phyloP scores from a whole-genome alignment of 805 yeast genomes.

The Phaffomyces antillensis region DNA sequence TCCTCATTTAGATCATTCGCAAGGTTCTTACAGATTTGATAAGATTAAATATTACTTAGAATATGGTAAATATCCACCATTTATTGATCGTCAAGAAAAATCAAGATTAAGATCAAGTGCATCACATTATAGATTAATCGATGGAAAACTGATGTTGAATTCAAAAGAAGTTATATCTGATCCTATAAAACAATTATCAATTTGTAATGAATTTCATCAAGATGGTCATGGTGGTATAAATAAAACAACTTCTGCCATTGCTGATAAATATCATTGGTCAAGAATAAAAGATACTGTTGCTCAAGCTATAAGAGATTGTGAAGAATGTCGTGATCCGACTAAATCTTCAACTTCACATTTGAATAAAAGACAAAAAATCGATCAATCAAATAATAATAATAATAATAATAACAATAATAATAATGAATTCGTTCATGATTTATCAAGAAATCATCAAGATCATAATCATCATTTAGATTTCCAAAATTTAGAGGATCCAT shows the following conservation, averaged over 20 bases:
- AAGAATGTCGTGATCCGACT: conserved; percentile 44
- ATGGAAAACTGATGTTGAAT: conserved; percentile 69
- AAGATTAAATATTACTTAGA: conserved; percentile 70
- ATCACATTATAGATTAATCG: conserved; percentile 62
- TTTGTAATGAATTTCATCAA: conserved; percentile 65
- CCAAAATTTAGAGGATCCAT: conserved; percentile 19
- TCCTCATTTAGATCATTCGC: conserved; percentile 19
- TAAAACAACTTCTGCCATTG: conserved; percentile 69
- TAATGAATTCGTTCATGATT: conserved; percentile 11
- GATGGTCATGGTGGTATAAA: conserved; percentile 81
- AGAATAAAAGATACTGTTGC: conserved; percentile 84
- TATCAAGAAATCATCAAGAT: conserved; percentile 10
- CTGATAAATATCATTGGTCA: conserved; percentile 86
- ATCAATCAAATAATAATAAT: neutral
- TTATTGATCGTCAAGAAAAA: conserved; percentile 76
- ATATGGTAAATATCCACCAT: conserved; percentile 81
- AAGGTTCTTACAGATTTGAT: conserved; percentile 58
- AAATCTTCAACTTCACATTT: conserved; percentile 5
- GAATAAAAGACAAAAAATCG: conserved; percentile 1
- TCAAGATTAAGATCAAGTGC: conserved; percentile 79
- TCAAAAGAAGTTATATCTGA: conserved; percentile 82
- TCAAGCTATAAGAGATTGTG: conserved; percentile 68
- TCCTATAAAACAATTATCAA: conserved; percentile 63
- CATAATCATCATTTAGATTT: conserved; percentile 16
- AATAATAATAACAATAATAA: neutral